Base-by-base conservation (phyloP, 352 stramenopile genomes). In the Phytophthora meadii region DNA sequence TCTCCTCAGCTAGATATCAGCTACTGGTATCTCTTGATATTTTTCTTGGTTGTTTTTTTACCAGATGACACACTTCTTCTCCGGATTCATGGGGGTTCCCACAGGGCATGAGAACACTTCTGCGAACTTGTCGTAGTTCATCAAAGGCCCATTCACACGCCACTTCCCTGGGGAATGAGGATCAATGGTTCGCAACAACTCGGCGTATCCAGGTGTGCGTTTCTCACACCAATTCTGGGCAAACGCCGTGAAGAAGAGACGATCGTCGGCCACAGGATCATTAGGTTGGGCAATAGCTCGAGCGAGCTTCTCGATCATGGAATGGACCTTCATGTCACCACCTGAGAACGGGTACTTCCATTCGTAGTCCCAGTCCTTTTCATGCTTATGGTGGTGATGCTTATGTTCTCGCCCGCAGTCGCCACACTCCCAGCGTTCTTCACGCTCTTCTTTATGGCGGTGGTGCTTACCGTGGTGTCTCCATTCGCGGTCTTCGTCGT, bases 221-320 rank as follows among this genome's bases (percentile, higher is more conserved):
- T 88, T 89, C 54, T 88, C 70, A 48, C 84, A 93, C 81, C 77
- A 90, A 36, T 77, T 72, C 49, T 89, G 79, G 4, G 81, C 84
- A 40, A 89, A 93, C 17, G 84, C 70, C 19, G 80, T 78, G 61
- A 90, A 93, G 60, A 90, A 90, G 25, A 90, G 62, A 11, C 74
- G 76, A 60, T 84, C 74, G 25, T 88, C 77, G 39, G 68, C 72
- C 40, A 61, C 49, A 5, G 48, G 34, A 40, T 74, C 63, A 6
- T 27, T 40, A 25, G 71, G 51, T 47, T 74, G 62, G 3, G 46
- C 71, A 22, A 76, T 37, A 25, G 71, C 64, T 62, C 71, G 71
- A 11, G 67, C 67, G n/a, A 76, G 15, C 22, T 40, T 68, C 30
- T 62, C 39, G 11, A 68, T 60, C 62, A 79, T 71, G n/a, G 32